Evolutionary conservation across 306 rosid species (phyloP), one percentile per base, ranked within the genome.

Genomic region (Citrullus colocynthis): DNA sequence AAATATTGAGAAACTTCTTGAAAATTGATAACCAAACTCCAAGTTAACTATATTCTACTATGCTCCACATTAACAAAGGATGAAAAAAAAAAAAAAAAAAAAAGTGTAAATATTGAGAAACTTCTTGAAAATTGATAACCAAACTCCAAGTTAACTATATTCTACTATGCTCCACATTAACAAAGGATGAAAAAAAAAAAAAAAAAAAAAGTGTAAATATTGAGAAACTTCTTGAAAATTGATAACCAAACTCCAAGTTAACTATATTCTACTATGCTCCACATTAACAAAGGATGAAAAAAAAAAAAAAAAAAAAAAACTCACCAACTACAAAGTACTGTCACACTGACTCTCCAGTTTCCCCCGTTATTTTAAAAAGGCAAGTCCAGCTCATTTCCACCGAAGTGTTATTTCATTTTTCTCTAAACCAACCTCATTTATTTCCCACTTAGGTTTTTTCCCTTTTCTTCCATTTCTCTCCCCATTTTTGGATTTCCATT

Each of bases 241-340:
- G n/a, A n/a, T n/a, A 9, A 42, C 41, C 58, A 71, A 71, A 45
- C 58, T 71, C 14, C 14, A 71, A 71, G 5, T 45, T 28, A 72
- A 48, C 28, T 15, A 51, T 72, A 72, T 72, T 72, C 15, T 49
- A 72, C 7, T 49, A 28, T 51, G 51, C 9, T 2, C 51, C 45
- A 24, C 15, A 41, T 67, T 67, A 5, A n/a, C 6, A 30, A 10
- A n/a, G 1, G 3, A 13, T 2, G 12, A 5, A 13, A 7, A 70
- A 72, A 28, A 72, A 30, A 72, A 28, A 72, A 30, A 32, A 28
- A 72, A 30, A 72, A 28, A 72, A 30, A 32, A 28, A 15, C 0
- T 72, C 44, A 72, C 77, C 77, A 73, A 73, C 77, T 73, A 48
- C 77, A 73, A 51, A 49, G 77, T 49, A 73, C 77, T 73, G 77